These are phyloP conservation scores for Bassia scoparia DNA, from an alignment of 148 eudicot genomes.

Conservation along the genomic window DNA sequence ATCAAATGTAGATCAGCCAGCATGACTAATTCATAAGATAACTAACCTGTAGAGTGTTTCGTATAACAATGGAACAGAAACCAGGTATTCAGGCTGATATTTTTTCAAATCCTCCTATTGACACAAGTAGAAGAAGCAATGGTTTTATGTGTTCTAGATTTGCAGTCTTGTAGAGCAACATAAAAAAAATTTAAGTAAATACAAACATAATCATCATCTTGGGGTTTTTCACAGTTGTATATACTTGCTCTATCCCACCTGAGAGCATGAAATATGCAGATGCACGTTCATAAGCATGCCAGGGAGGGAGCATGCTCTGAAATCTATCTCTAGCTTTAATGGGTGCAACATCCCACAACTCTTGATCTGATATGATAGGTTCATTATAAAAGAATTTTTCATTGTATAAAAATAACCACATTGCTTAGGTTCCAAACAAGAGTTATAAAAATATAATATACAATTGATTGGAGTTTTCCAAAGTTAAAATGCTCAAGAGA, in stretches of 20 bases:
- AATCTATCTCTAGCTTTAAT: constrained; percentile 73
- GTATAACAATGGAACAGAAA: constrained; percentile 82
- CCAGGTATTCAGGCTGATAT: constrained; percentile 79
- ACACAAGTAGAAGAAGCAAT: constrained; percentile 12
- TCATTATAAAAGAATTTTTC: not conserved
- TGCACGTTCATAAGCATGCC: constrained; percentile 99
- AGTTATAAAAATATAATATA: not conserved
- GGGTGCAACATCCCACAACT: constrained; percentile 75
- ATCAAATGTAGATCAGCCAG: constrained; percentile 1
- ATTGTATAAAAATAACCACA: not conserved
- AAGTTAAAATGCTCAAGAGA: not conserved
- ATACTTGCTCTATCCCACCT: constrained; percentile 69
- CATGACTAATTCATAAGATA: not conserved
- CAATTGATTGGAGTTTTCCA: not conserved
- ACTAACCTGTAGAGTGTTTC: constrained; percentile 87
- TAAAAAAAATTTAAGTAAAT: not conserved
- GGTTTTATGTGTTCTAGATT: not conserved
- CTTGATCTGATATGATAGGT: constrained; percentile 46
- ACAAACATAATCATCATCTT: constrained; percentile 40
- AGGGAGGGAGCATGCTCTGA: constrained; percentile 92
- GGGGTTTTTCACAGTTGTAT: constrained; percentile 68
- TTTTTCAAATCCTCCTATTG: constrained; percentile 76
- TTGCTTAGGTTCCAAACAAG: constrained; percentile 1
- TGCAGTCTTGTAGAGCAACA: not conserved
- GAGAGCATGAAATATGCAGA: constrained; percentile 73